Conservation (phyloP, 108 stramenopile genomes). For the Cyclotella sp. region DNA sequence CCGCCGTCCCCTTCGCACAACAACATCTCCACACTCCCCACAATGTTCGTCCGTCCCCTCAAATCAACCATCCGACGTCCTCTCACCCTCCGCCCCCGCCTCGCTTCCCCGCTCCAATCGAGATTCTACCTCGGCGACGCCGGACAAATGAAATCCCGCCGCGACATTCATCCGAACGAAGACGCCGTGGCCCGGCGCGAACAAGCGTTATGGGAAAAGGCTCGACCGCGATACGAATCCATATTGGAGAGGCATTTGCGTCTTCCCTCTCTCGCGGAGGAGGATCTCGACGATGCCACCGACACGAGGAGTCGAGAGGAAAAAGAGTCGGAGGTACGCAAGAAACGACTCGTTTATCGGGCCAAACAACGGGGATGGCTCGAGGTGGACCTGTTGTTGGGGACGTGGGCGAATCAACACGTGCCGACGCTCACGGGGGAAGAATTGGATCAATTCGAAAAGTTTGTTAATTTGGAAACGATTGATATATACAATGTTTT, state of each 20-base stretch:
- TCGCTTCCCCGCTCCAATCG: neutral
- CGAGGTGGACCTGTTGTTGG: slow-evolving; percentile 97
- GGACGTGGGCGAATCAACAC: slow-evolving; percentile 96
- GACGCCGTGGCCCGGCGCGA: slow-evolving; percentile 54
- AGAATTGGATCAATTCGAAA: slow-evolving; percentile 94
- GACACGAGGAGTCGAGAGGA: slow-evolving; percentile 35
- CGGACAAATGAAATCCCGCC: slow-evolving; percentile 61
- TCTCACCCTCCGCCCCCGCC: neutral
- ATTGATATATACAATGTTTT: slow-evolving; percentile 99
- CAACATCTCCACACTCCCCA: neutral
- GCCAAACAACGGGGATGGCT: slow-evolving; percentile 99
- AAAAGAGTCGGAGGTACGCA: slow-evolving; percentile 68
- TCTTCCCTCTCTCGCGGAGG: slow-evolving; percentile 56
- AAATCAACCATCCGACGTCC: neutral
- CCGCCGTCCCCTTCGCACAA: too few relatives aligned
- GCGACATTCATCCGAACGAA: slow-evolving; percentile 21
- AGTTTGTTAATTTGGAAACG: slow-evolving; percentile 97
- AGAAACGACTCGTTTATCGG: slow-evolving; percentile 94
- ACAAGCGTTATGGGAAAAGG: slow-evolving; percentile 68
- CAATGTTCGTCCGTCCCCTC: neutral
- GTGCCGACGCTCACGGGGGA: slow-evolving; percentile 71
- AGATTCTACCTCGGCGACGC: slow-evolving; percentile 80
- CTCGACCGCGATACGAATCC: slow-evolving; percentile 68
- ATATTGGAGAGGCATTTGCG: slow-evolving; percentile 72
- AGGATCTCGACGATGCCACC: neutral